A percentile compares a stretch with the other conserved stretches of the same genome.
phyloP scores from a whole-genome alignment of 495 filamentous ascomycete genomes.

The Penicillium simplicissimum region DNA sequence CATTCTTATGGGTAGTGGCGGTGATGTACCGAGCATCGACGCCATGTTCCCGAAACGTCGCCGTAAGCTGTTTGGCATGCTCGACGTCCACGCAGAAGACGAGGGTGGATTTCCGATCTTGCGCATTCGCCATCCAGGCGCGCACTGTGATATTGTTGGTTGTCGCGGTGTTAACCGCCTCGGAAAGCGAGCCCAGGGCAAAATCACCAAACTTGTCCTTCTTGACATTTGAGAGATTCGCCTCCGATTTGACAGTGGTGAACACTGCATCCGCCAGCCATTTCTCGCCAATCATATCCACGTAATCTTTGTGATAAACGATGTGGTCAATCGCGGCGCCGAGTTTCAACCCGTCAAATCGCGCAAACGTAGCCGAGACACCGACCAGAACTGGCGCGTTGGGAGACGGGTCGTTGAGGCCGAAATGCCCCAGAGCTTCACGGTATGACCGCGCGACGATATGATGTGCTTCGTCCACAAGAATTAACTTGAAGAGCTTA shows the following conservation, averaged over 20 bases:
- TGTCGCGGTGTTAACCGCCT: slow-evolving; percentile 73
- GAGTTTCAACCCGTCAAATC: slow-evolving; percentile 83
- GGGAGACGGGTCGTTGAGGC: slow-evolving; percentile 53
- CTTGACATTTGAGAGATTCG: slow-evolving; percentile 69
- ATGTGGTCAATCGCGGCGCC: slow-evolving; percentile 92
- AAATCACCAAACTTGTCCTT: slow-evolving; percentile 75
- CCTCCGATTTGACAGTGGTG: slow-evolving; percentile 83
- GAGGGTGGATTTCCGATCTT: slow-evolving; percentile 75
- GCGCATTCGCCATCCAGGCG: slow-evolving; percentile 78
- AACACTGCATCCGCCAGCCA: slow-evolving; percentile 85
- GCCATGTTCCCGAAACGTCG: slow-evolving; percentile 71
- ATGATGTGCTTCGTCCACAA: slow-evolving; percentile 98
- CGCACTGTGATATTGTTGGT: slow-evolving; percentile 80
- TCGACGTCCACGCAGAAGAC: slow-evolving; percentile 89
- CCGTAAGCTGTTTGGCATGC: slow-evolving; percentile 73
- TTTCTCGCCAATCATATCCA: slow-evolving; percentile 93
- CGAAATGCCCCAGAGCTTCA: slow-evolving; percentile 70
- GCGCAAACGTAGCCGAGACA: slow-evolving; percentile 89
- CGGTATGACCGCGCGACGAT: slow-evolving; percentile 85
- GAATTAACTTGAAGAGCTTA: slow-evolving; percentile 76
- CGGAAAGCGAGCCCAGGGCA: slow-evolving; percentile 67
- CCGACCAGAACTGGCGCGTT: slow-evolving; percentile 76
- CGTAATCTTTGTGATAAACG: slow-evolving; percentile 95
- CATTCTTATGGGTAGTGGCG: slow-evolving; percentile 64
- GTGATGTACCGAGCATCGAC: slow-evolving; percentile 85